phyloP scores from a whole-genome alignment of 768 basidiomycete genomes.

The Naematelia aurantialba region DNA sequence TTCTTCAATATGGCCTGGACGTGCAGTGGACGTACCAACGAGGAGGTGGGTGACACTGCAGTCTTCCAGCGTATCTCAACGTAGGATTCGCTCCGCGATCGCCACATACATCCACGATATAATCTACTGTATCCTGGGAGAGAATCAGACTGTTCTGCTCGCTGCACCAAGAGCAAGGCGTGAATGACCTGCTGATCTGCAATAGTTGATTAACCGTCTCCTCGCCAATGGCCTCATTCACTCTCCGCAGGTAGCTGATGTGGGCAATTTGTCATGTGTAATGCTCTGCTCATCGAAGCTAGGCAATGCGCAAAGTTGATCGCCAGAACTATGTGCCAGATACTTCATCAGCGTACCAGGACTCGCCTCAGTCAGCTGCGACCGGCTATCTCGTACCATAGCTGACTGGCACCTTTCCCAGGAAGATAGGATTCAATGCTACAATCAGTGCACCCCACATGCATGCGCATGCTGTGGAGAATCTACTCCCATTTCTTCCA shows the following conservation, averaged over 20 bases:
- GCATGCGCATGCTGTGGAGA: constrained; percentile 84
- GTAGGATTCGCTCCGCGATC: too few relatives aligned
- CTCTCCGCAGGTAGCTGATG: constrained; percentile 59
- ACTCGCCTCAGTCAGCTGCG: constrained; percentile 65
- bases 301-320: constrained; percentile 71
- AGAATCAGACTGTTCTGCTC: background rate
- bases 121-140: too few relatives aligned
- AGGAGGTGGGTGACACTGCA: constrained; percentile 51
- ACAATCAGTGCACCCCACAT: constrained; percentile 98
- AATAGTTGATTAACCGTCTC: constrained; percentile 65
- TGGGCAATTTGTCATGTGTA: too few relatives aligned
- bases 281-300: too few relatives aligned
- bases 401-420: constrained; percentile 39
- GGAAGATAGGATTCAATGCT: constrained; percentile 73
- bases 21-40: constrained; percentile 66
- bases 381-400: background rate
- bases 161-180: too few relatives aligned
- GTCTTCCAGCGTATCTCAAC: background rate
- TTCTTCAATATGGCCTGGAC: constrained; percentile 52
- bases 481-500: constrained; percentile 65
- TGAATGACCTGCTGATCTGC: too few relatives aligned
- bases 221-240: constrained; percentile 57
- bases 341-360: constrained; percentile 62
- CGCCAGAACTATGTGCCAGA: constrained; percentile 64
- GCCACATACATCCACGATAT: too few relatives aligned